These are phyloP conservation scores for Aspergillus udagawae DNA, from an alignment of 2,329 filamentous ascomycete genomes.

Conservation along the genomic window DNA sequence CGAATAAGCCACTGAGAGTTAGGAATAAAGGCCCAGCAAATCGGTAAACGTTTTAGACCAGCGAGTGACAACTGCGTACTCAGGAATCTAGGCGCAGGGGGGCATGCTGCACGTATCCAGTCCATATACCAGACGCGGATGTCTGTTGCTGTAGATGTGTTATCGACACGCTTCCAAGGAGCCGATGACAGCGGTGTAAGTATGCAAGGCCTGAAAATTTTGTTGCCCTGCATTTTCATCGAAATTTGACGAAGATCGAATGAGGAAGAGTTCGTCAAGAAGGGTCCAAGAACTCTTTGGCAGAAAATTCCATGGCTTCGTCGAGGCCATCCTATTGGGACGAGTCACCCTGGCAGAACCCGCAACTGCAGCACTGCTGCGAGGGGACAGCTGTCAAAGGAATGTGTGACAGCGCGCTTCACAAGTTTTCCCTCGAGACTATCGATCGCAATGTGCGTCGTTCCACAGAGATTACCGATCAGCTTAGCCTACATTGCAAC, in stretches of 20 bases:
- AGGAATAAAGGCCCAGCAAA: neutral
- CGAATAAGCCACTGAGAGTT: neutral
- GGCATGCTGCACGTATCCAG: neutral
- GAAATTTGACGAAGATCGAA: neutral
- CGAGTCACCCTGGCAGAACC: neutral
- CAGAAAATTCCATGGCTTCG: neutral
- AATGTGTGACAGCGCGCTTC: conserved; percentile 17
- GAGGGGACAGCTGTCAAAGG: conserved; percentile 9
- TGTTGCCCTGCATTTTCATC: neutral
- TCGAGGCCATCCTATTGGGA: neutral
- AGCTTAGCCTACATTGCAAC: conserved; percentile 15
- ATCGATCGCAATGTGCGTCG: conserved; percentile 5
- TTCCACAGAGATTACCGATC: conserved; percentile 15
- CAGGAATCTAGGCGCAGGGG: neutral
- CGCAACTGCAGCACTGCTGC: conserved; percentile 6
- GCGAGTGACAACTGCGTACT: neutral
- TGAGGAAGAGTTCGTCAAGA: neutral
- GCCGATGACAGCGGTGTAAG: neutral
- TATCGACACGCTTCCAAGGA: neutral
- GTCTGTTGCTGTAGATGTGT: neutral
- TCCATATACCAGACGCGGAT: neutral
- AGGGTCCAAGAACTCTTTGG: neutral
- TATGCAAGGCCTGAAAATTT: neutral
- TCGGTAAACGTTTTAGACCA: neutral
- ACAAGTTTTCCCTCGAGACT: conserved; percentile 9